Evolutionary conservation across 179 eudicot genomes (phyloP).

Genomic region (Silene vulgaris): DNA sequence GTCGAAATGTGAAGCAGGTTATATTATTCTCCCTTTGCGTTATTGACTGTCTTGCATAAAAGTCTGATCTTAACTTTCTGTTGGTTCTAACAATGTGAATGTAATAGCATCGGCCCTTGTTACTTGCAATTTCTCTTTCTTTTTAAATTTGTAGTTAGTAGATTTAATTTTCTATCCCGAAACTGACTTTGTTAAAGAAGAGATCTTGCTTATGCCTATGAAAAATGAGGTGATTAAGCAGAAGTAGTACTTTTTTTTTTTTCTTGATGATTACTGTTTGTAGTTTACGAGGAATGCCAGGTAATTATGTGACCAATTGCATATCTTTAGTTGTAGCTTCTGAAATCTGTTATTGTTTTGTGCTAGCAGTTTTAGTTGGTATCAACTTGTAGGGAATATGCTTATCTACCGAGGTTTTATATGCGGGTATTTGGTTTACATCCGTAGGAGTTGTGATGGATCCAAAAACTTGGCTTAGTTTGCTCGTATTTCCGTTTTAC

Average conservation of each 20-base stretch:
- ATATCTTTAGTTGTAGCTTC: background rate
- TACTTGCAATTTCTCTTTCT: background rate
- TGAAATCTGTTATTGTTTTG: background rate
- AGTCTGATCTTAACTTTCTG: background rate
- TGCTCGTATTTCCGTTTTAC: too few relatives aligned
- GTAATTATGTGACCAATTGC: background rate
- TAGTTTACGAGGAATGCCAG: background rate
- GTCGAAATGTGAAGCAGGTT: constrained; percentile 90
- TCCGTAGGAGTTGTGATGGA: background rate
- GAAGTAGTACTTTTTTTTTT: too few relatives aligned
- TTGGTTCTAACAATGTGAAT: background rate
- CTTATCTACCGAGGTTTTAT: background rate
- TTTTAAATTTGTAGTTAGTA: background rate
- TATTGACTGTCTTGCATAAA: background rate
- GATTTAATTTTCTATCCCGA: background rate
- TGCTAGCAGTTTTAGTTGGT: background rate
- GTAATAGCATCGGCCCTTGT: background rate
- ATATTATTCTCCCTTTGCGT: constrained; percentile 7
- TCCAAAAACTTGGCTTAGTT: too few relatives aligned
- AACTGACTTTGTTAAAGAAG: background rate
- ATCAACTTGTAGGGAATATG: background rate
- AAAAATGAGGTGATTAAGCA: too few relatives aligned
- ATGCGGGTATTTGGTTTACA: background rate
- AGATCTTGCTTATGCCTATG: too few relatives aligned
- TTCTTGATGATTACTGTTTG: background rate